A percentile compares a stretch with the other conserved stretches of the same genome.
These are phyloP conservation scores for Punica granatum DNA, from an alignment of 345 rosid genomes.

Conservation along the genomic window DNA sequence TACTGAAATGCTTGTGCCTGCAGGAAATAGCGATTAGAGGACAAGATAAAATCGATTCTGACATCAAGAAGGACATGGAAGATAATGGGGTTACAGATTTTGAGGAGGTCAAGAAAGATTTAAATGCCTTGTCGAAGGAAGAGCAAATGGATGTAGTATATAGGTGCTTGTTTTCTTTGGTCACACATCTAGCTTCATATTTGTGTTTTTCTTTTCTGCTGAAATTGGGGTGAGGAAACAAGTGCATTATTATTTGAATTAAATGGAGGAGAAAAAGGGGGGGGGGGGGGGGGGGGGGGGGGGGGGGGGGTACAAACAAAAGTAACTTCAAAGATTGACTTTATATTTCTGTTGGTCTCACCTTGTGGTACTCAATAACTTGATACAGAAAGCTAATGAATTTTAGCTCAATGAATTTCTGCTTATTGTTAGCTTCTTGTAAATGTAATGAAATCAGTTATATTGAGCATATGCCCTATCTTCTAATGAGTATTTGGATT, in stretches of 20 bases:
- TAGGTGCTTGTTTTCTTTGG: conserved; percentile 33
- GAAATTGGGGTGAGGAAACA: background rate
- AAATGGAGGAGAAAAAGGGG: too few species aligned
- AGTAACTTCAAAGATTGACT: background rate
- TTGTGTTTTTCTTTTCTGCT: conserved; percentile 1
- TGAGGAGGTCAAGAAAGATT: conserved; percentile 62
- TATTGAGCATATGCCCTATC: background rate
- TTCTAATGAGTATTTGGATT: background rate
- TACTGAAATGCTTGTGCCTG: conserved; percentile 1
- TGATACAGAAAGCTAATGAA: too few species aligned
- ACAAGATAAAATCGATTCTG: conserved; percentile 19
- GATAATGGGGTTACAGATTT: conserved; percentile 26
- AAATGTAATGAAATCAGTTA: background rate
- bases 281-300: too few species aligned
- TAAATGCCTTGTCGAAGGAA: conserved; percentile 65
- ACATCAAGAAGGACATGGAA: conserved; percentile 18
- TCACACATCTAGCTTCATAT: background rate
- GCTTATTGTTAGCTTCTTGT: background rate
- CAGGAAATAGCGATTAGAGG: conserved; percentile 56
- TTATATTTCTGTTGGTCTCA: background rate
- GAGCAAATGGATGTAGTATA: conserved; percentile 84
- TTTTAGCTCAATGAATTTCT: background rate
- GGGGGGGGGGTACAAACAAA: background rate
- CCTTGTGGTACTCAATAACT: too few species aligned
- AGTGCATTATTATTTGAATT: background rate